Percentiles rank a stretch among this genome's conserved stretches.
These are phyloP conservation scores for Tuber melanosporum DNA, from an alignment of 495 filamentous ascomycete species.

Conservation along the genomic window DNA sequence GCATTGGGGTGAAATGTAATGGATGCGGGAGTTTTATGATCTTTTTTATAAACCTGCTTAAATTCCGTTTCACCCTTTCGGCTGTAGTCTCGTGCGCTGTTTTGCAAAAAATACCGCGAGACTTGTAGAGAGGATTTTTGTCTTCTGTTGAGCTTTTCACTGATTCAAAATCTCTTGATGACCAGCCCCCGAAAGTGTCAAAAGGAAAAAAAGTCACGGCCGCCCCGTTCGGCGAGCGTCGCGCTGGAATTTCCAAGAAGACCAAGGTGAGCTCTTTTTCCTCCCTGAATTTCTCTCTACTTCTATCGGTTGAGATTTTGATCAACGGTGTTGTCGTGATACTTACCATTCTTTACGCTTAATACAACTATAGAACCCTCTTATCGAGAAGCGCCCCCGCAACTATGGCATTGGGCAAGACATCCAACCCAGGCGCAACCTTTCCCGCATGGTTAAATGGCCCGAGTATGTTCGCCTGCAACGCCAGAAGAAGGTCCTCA, in stretches of 20 bases:
- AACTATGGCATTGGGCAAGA: constrained; percentile 99
- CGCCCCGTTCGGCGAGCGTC: constrained; percentile 89
- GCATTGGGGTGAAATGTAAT: constrained; percentile 6
- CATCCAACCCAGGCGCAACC: constrained; percentile 94
- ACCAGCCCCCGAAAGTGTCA: constrained; percentile 75
- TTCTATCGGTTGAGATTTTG: constrained; percentile 8
- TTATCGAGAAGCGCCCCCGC: constrained; percentile 92
- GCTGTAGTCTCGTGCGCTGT: constrained; percentile 40
- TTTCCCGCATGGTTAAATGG: constrained; percentile 99
- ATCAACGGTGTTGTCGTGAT: constrained; percentile 8
- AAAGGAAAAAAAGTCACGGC: constrained; percentile 90
- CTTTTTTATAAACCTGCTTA: constrained; percentile 11
- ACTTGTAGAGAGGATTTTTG: constrained; percentile 65
- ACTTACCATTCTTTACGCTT: background rate
- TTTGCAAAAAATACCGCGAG: constrained; percentile 36
- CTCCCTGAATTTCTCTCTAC: background rate
- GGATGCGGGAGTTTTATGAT: constrained; percentile 12
- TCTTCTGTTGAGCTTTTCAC: constrained; percentile 52
- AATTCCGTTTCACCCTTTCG: constrained; percentile 21
- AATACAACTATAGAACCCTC: constrained; percentile 68
- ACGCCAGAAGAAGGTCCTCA: constrained; percentile 99
- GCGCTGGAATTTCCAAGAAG: constrained; percentile 89
- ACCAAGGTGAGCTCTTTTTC: constrained; percentile 53
- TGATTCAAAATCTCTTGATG: constrained; percentile 72
- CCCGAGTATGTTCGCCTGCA: constrained; percentile 97